phyloP scores from a whole-genome alignment of 495 filamentous ascomycete genomes.

The Wilcoxina mikolae region DNA sequence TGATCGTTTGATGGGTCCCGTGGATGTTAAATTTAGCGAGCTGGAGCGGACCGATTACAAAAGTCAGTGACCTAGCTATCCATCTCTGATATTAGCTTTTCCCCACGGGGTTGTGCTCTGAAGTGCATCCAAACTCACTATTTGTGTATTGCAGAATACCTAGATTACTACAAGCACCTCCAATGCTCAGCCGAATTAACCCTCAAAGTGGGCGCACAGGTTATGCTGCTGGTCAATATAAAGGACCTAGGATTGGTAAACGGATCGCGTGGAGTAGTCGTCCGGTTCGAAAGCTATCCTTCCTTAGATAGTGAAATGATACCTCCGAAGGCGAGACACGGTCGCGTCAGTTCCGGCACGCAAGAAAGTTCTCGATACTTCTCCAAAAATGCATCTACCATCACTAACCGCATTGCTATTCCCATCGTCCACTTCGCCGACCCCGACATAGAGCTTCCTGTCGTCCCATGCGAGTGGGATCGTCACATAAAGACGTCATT shows the following conservation, averaged over 20 bases:
- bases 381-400: no score
- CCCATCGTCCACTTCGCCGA: background rate
- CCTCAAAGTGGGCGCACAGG: slow-evolving; percentile 34
- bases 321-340: background rate
- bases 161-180: slow-evolving; percentile 13
- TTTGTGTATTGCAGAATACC: no score
- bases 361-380: no score
- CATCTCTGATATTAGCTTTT: no score
- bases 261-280: slow-evolving; percentile 37
- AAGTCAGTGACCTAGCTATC: no score
- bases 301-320: background rate
- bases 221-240: slow-evolving; percentile 37
- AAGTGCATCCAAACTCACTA: no score
- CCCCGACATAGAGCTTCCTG: no score
- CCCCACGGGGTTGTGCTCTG: no score
- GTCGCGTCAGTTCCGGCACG: background rate
- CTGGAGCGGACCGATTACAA: background rate
- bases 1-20: background rate
- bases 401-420: background rate
- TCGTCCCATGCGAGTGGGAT: no score
- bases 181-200: slow-evolving; percentile 22
- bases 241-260: slow-evolving; percentile 33
- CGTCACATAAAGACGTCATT: no score
- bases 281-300: slow-evolving; percentile 28
- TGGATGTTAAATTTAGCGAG: background rate